phyloP scores from a whole-genome alignment of 2,329 filamentous ascomycete species.

The Trichophyton simii region DNA sequence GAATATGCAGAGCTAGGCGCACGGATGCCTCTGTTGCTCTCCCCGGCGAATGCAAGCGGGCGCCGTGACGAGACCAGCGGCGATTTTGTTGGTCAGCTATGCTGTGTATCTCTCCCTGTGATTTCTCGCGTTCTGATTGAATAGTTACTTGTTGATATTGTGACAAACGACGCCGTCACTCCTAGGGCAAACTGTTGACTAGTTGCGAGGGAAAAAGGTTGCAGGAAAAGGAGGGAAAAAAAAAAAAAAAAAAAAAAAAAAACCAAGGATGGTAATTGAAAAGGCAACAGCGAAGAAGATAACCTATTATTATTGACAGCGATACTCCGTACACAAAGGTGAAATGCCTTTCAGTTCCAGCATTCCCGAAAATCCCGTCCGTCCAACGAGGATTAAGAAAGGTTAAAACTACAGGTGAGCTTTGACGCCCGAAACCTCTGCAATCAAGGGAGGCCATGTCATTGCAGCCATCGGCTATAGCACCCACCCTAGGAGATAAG shows the following conservation, averaged over 20 bases:
- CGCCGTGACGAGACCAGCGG: background rate
- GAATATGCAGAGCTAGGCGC: background rate
- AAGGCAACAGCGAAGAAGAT: background rate
- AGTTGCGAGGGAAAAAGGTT: background rate
- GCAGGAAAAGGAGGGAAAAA: too few species aligned
- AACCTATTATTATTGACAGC: background rate
- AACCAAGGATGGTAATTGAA: background rate
- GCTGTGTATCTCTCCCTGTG: background rate
- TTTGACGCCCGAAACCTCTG: conserved; percentile 4
- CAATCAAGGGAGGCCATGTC: conserved; percentile 3
- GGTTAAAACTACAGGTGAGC: background rate
- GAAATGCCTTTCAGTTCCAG: background rate
- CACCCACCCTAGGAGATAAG: conserved; percentile 1
- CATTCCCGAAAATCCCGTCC: background rate
- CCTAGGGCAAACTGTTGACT: background rate
- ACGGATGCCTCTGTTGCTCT: background rate
- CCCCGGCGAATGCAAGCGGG: background rate
- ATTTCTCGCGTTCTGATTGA: background rate
- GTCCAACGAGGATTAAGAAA: background rate
- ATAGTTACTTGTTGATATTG: background rate
- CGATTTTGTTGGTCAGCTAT: conserved; percentile 1
- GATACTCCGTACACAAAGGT: background rate
- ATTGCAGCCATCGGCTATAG: conserved; percentile 1
- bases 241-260: background rate
- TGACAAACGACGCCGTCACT: background rate